phyloP scores from a whole-genome alignment of 2,329 filamentous ascomycete species.

The Coleophoma crateriformis region DNA sequence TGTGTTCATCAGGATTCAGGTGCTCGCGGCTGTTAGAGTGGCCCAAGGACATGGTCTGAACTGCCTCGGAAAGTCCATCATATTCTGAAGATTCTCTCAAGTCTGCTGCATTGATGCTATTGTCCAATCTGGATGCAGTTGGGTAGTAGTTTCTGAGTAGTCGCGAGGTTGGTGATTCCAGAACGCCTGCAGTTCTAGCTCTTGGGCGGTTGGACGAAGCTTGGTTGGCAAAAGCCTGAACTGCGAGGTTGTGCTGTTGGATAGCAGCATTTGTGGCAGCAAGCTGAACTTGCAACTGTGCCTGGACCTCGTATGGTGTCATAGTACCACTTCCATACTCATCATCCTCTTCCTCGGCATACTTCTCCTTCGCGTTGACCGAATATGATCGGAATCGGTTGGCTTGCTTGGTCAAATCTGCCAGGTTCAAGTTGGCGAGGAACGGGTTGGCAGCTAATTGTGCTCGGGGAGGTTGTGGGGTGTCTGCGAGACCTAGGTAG shows the following conservation, averaged over 20 bases:
- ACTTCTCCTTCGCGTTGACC: conserved; percentile 97
- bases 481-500: conserved; percentile 91
- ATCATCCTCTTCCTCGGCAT: conserved; percentile 81
- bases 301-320: conserved; percentile 51
- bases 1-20: conserved; percentile 68
- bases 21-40: conserved; percentile 59
- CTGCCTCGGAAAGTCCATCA: conserved; percentile 73
- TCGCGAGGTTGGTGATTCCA: conserved; percentile 51
- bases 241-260: conserved; percentile 85
- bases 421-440: conserved; percentile 57
- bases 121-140: conserved; percentile 70
- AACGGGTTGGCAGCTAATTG: conserved; percentile 65
- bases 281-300: conserved; percentile 55
- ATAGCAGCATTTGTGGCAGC: conserved; percentile 66
- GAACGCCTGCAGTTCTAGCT: conserved; percentile 83
- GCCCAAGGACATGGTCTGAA: conserved; percentile 73
- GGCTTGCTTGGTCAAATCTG: conserved; percentile 69
- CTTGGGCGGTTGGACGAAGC: conserved; percentile 77
- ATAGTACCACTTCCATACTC: conserved; percentile 46
- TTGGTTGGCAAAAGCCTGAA: conserved; percentile 86
- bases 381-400: conserved; percentile 96
- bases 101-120: conserved; percentile 69
- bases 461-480: conserved; percentile 73
- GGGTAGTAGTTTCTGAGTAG: conserved; percentile 69
- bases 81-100: conserved; percentile 75